phyloP scores from a whole-genome alignment of 805 yeast genomes.

The Nakazawaea ishiwadae region DNA sequence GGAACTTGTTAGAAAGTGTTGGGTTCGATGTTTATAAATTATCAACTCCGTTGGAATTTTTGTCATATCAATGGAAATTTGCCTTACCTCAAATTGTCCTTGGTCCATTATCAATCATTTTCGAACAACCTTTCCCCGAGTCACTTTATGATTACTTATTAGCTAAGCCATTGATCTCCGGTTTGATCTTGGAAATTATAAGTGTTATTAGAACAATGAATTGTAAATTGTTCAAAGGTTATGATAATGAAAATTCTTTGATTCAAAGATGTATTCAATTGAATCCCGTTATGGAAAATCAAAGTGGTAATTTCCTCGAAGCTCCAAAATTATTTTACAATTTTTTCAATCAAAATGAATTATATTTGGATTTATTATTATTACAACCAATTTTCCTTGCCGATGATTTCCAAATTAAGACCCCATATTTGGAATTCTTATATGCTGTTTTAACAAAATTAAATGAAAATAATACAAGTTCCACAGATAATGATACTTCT shows the following conservation, averaged over 20 bases:
- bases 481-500: conserved; percentile 25
- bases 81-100: conserved; percentile 76
- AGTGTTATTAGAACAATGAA: conserved; percentile 76
- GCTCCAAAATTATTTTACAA: conserved; percentile 64
- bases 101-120: conserved; percentile 68
- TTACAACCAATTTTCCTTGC: conserved; percentile 85
- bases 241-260: conserved; percentile 60
- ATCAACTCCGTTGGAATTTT: conserved; percentile 49
- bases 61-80: conserved; percentile 79
- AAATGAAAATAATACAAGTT: conserved; percentile 40
- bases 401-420: conserved; percentile 81
- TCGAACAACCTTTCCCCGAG: conserved; percentile 65
- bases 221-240: conserved; percentile 63
- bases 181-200: conserved; percentile 69
- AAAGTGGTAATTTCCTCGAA: conserved; percentile 30
- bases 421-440: conserved; percentile 86
- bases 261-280: conserved; percentile 46
- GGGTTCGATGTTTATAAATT: conserved; percentile 45
- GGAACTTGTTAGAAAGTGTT: conserved; percentile 32
- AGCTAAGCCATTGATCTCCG: conserved; percentile 81
- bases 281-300: conserved; percentile 30
- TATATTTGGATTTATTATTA: conserved; percentile 70
- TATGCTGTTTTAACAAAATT: conserved; percentile 74
- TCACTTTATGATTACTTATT: conserved; percentile 60
- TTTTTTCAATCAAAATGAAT: conserved; percentile 49